Percentiles rank a stretch among this genome's conserved stretches.
Evolutionary conservation across 768 basidiomycete genomes (phyloP).

Genomic region (Phanerochaete carnosa): DNA sequence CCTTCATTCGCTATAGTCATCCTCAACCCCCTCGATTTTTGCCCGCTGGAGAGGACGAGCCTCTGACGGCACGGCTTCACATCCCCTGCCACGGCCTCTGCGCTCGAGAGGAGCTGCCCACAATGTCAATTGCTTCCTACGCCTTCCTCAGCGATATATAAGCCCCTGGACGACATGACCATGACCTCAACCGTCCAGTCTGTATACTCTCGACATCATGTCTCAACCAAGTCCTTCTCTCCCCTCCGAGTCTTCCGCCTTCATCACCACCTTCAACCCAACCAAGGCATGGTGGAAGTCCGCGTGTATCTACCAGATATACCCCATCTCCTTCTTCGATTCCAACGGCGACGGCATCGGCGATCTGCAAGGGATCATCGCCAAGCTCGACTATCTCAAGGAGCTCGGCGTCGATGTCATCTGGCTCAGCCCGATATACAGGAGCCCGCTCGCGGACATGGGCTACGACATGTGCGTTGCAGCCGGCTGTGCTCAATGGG

Average conservation of each 20-base stretch:
- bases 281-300: constrained; percentile 54
- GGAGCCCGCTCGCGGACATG: constrained; percentile 67
- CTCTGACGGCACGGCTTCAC: background rate
- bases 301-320: constrained; percentile 63
- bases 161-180: background rate
- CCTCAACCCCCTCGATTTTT: background rate
- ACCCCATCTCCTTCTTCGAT: constrained; percentile 68
- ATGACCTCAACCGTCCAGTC: too few species aligned
- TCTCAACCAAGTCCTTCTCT: background rate
- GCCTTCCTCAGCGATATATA: background rate
- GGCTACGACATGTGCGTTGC: constrained; percentile 62
- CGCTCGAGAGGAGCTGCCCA: background rate
- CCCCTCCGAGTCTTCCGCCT: background rate
- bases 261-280: background rate
- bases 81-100: background rate
- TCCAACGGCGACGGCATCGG: constrained; percentile 71
- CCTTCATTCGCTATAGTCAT: background rate
- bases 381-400: constrained; percentile 66
- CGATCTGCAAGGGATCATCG: constrained; percentile 62
- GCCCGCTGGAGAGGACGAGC: background rate
- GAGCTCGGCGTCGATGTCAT: constrained; percentile 64
- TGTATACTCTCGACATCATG: background rate
- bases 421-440: constrained; percentile 74
- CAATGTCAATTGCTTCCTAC: background rate
- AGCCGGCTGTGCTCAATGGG: background rate